phyloP scores from a whole-genome alignment of 1,284 basidiomycete species.

The Blastosporella zonata region DNA sequence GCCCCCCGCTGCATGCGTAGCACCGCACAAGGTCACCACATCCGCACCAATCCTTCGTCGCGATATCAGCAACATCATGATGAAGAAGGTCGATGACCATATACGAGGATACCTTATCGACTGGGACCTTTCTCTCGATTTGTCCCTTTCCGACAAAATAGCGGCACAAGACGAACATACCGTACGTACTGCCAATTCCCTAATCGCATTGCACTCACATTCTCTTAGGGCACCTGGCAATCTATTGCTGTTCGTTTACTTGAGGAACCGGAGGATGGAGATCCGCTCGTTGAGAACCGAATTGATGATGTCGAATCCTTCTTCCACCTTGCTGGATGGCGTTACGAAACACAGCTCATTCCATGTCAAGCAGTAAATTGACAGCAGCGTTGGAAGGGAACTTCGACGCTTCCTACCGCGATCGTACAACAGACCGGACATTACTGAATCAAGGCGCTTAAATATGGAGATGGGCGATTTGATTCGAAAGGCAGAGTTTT shows the following conservation, averaged over 20 bases:
- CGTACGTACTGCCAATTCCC: not conserved
- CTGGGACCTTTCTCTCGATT: slow-evolving; percentile 14
- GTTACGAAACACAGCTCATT: slow-evolving; percentile 12
- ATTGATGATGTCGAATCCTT: slow-evolving; percentile 15
- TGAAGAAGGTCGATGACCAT: not conserved
- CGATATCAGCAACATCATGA: slow-evolving; percentile 17
- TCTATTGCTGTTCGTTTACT: slow-evolving; percentile 5
- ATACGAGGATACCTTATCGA: slow-evolving; percentile 14
- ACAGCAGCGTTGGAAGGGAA: not conserved
- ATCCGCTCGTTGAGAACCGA: not conserved
- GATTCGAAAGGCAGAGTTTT: not conserved
- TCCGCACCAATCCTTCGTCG: slow-evolving; percentile 11
- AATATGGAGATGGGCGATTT: not conserved
- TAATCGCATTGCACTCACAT: not conserved
- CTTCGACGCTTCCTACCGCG: not conserved
- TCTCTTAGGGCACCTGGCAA: slow-evolving; percentile 12
- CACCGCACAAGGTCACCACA: slow-evolving; percentile 4
- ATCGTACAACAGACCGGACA: not conserved
- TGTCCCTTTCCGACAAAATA: not conserved
- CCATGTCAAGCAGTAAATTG: not conserved
- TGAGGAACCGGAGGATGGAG: not conserved
- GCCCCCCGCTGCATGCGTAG: slow-evolving; percentile 1
- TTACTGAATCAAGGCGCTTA: not conserved
- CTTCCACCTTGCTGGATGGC: slow-evolving; percentile 14
- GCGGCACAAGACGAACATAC: not conserved